Conservation (phyloP, 805 yeast genomes). For the Saccharomycopsis capsularis region DNA sequence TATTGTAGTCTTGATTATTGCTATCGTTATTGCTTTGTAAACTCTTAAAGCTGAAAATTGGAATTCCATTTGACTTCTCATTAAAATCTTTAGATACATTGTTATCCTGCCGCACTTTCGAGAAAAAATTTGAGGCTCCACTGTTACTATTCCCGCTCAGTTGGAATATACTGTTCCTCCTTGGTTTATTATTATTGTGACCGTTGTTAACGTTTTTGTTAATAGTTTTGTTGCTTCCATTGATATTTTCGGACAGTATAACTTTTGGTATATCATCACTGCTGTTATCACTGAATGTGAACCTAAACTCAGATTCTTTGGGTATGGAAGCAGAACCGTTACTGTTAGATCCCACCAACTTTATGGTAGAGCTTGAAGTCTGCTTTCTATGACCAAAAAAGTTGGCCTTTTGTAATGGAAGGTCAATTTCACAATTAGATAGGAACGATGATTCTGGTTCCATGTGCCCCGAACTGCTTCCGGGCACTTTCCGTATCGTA, state of each 20-base stretch:
- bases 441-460: not conserved
- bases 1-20: conserved; percentile 1
- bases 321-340: not conserved
- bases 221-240: no score
- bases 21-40: not conserved
- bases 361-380: conserved; percentile 11
- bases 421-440: not conserved
- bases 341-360: conserved; percentile 11
- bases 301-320: conserved; percentile 16
- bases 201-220: no score
- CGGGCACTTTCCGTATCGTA: conserved; percentile 13
- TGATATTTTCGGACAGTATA: no score
- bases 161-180: not conserved
- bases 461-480: not conserved
- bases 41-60: conserved; percentile 9
- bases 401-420: not conserved
- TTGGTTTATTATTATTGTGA: no score
- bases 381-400: conserved; percentile 7
- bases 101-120: not conserved
- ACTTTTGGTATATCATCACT: no score
- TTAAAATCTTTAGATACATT: not conserved
- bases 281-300: conserved; percentile 4
- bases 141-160: not conserved
- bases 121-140: not conserved
- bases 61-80: not conserved